Base-by-base conservation (phyloP, 2,329 filamentous ascomycete species). In the Aspergillus costaricaensis region DNA sequence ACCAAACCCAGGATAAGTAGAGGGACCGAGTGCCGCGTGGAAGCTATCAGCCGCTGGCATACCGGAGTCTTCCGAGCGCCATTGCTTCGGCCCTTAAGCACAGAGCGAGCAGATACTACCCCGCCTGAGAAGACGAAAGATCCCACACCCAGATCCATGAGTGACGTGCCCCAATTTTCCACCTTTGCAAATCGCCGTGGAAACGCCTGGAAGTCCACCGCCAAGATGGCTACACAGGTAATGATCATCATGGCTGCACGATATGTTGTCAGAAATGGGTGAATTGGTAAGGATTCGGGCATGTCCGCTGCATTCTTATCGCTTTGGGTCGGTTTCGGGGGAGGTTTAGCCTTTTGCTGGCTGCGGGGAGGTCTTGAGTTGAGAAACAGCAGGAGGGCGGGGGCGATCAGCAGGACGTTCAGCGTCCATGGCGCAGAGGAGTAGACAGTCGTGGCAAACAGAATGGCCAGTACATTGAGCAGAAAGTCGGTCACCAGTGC, bases 121-220 rank as follows among this genome's bases (percentile, higher is more conserved):
- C 95, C 95, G 15, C 90, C 91, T 2, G 92, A 92, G 77, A 96
- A 99, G 69, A 99, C 95, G 78, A 99, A 99, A 12, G 93, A 96
- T 27, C 95, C 95, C 51, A 99, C 95, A 52, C 95, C 95, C 70
- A 98, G 83, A 74, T 99, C 95, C 95, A 99, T 99, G 63, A 99
- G 80, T n/a, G 94, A 98, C 1, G 94, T 97, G 57, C 95, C 95
- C 92, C 95, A 99, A n/a, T 91, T 97, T 78, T 99, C 95, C 2
- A 96, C 95, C 80, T 99, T 99, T 59, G 92, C 95, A 74, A 98
- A 98, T 32, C 95, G 89, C 27, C 95, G 87, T 2, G 95, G 95
- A 70, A 99, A 99, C 61, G 97, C 83, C 17, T 84, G 87, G 74
- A 99, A 99, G 77, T 99, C 95, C 55, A 99, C 95, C 15, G 95